Base-by-base conservation (phyloP, 768 basidiomycete genomes). In the Chalciporus piperatus region DNA sequence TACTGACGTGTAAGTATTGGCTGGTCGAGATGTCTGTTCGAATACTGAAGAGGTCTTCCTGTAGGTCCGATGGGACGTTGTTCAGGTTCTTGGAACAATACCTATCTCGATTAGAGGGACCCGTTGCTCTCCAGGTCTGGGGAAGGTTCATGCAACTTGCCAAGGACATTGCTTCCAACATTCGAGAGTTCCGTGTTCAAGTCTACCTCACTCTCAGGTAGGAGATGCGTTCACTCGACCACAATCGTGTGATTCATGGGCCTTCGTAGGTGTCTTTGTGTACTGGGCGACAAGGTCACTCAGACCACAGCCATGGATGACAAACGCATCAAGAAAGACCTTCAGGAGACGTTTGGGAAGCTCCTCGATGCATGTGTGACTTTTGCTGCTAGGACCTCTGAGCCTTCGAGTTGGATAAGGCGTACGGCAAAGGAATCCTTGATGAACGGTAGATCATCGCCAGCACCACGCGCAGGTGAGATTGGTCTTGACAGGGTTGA, bases 261-360 rank as follows among this genome's bases (percentile, higher is more conserved):
- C 48, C 27, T 51, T 48, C 32, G 6, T 52, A 93, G 89, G 50
- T 92, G 89, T 67, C 69, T 92, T 35, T 81, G 81, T n/a, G 78
- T 86, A 1, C 66, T 96, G 17, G 84, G 88, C 0, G 90, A 91
- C 56, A 92, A 93, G 64, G 72, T 95, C 30, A 82, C 85, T 2
- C 92, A 93, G 62, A 98, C 94, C 0, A 84, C 89, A 6, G 92
- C 92, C 0, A 79, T 96, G 70, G 96, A 98, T 52, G 97, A 99
- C 68, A 79, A 84, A 20, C 79, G 90, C 35, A 72, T 95, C 48
- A 83, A 91, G 22, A 90, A 92, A 64, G 97, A 99, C 50, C 73
- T 98, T 10, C 93, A 96, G 83, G 96, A 98, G 57, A 85, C 80
- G 5, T 97, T 89, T 62, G 79, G 82, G 30, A 95, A 90, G 67